Base-by-base conservation (phyloP, 2,329 filamentous ascomycete species). In the Xylaria sp. region DNA sequence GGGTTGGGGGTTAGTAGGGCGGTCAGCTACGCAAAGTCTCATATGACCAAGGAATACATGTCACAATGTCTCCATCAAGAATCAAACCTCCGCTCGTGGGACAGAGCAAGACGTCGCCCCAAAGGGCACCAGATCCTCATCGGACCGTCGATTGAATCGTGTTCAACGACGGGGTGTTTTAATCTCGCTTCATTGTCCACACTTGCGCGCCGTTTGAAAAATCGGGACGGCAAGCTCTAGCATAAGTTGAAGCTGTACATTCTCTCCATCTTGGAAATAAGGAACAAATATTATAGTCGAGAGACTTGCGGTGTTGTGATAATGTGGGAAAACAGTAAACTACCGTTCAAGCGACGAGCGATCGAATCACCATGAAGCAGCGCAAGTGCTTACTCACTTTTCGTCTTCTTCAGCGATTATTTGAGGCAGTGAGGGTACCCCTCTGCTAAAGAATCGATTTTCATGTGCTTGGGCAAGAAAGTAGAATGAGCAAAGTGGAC, bases 111-210 rank as follows among this genome's bases (percentile, higher is more conserved):
- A 68, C 63, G 71, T 70, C 57, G 65, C 53, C 56, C 30, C 20
- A 12, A 55, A 67, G 56, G 67, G 66, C 62, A 59, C 55, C 52
- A 65, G 66, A 69, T 65, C 56, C 68, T 63, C 66, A 69, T 67
- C 69, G 75, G 75, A 72, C 73, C 74, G 53, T 63, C 52, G 60
- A 48, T 43, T 65, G 68, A 69, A 63, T 55, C 6, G 32, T 62
- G 43, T 65, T 59, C 60, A 63, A 66, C 68, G 72, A 72, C 72
- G 70, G 70, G 23, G 65, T 73, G 81, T 81, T 86, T 81, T 67
- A 7, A 81, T 90, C 74, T 90, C 83, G 87, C 87, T 90, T 90
- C 87, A 88, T 80, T 88, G 87, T 90, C 87, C 87, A 89, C 87
- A 89, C 87, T 87, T 87, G 85, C 83, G 78, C 87, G 86, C 82